These are phyloP conservation scores for Eucalyptus lansdowneana DNA, from an alignment of 345 rosid genomes.

Conservation along the genomic window DNA sequence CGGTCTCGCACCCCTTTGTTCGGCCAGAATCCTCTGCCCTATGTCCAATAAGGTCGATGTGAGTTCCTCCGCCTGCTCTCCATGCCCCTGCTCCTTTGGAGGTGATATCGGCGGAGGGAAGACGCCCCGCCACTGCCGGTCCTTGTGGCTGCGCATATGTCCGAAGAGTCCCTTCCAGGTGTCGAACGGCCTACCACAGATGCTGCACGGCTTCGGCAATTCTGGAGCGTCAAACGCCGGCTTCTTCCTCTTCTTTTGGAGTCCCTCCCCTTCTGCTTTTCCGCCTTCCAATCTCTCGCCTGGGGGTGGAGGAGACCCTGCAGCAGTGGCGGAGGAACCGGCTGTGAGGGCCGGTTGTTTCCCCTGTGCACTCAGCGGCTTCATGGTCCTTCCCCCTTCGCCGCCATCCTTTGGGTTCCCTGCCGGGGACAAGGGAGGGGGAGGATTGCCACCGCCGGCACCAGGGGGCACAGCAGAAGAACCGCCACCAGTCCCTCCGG, in stretches of 20 bases:
- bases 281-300: background rate
- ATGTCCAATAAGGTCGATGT: background rate
- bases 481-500: background rate
- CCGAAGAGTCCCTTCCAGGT: conserved; percentile 24
- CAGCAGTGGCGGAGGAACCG: background rate
- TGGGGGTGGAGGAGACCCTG: background rate
- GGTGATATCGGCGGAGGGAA: conserved; percentile 16
- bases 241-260: background rate
- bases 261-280: background rate
- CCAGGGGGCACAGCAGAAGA: background rate
- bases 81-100: background rate
- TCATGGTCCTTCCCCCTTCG: background rate
- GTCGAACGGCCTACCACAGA: conserved; percentile 1
- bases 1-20: background rate
- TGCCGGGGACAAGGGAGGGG: background rate
- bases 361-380: background rate
- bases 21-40: background rate
- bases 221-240: background rate
- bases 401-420: background rate
- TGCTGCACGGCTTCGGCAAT: conserved; percentile 3
- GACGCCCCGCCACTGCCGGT: background rate
- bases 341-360: background rate
- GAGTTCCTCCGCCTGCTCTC: background rate
- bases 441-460: background rate
- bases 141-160: conserved; percentile 17